Evolutionary conservation across 768 basidiomycete species (phyloP).

Genomic region (Trametes meyenii): DNA sequence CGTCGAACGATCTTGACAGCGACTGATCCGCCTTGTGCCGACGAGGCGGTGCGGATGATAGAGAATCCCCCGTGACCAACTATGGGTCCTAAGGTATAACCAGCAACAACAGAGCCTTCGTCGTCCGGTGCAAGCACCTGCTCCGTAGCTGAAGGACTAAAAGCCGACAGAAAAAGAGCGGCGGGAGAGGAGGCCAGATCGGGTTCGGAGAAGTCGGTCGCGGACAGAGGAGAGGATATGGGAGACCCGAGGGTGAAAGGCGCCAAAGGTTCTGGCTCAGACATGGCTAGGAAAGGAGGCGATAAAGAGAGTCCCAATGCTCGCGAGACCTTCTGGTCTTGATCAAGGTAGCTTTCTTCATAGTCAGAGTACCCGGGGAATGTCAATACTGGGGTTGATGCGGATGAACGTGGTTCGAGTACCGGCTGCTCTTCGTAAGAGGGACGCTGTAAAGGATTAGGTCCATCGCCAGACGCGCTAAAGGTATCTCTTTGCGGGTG

Average conservation of each 20-base stretch:
- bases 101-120: constrained; percentile 66
- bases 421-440: not conserved
- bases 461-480: constrained; percentile 10
- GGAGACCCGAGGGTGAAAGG: constrained; percentile 7
- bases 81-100: constrained; percentile 74
- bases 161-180: constrained; percentile 71
- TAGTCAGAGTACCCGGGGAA: too few relatives aligned
- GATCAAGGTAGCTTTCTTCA: constrained; percentile 1
- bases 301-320: constrained; percentile 16
- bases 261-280: constrained; percentile 17
- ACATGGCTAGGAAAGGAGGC: constrained; percentile 11
- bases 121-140: constrained; percentile 49
- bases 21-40: constrained; percentile 61
- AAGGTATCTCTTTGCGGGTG: not conserved
- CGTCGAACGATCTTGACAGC: constrained; percentile 85
- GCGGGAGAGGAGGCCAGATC: constrained; percentile 59
- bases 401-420: not conserved
- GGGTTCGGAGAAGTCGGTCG: constrained; percentile 9
- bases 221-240: constrained; percentile 6
- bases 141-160: constrained; percentile 44
- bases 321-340: constrained; percentile 23
- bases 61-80: constrained; percentile 85
- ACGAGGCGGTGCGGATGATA: constrained; percentile 69
- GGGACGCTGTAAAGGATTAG: constrained; percentile 2
- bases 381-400: not conserved